Base-by-base conservation (phyloP, 1,284 basidiomycete species). In the Cutaneotrichosporon spelunceum region DNA sequence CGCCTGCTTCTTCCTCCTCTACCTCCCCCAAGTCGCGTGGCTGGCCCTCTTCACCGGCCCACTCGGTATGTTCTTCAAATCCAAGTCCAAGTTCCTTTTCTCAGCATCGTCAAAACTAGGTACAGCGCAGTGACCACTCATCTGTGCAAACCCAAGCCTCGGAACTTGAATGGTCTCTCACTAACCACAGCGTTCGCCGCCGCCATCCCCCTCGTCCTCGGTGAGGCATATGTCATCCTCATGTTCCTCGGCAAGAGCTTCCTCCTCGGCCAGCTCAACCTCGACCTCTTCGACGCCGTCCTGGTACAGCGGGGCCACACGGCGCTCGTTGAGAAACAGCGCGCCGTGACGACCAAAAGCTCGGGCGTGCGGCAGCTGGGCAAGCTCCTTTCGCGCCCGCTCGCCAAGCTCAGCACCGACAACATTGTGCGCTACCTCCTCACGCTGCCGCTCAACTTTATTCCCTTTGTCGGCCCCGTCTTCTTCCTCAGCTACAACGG, bases 391-490 rank as follows among this genome's bases (percentile, higher is more conserved):
- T 71, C 74, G 29, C 74, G 73, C 60, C 78, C 80, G 0, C 65
- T 81, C 23, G 69, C 68, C 14, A 70, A 72, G 59, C 70, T 78
- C 55, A 74, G 67, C 59, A 72, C 71, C 0, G 74, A 78, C 64
- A 76, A 71, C 58, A 59, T 79, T 4, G 72, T 80, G 0, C 70
- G 80, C 59, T 80, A 80, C 65, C 53, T 81, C 21, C 65, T 81
- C 48, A 79, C 75, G 13, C 66, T 82, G 4, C 80, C 80, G 19
- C 71, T 81, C 65, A 89, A 88, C 76, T 78, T 85, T 45, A 82
- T 90, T 34, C 88, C 88, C 0, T 81, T 84, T 11, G 80, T 88
- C 34, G 87, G 88, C 10, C 88, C 87, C 0, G 83, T 81, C 9
- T 75, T 86, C 62, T 89, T 89, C 79, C 64, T 82, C 23, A 70